Evolutionary conservation across 768 basidiomycete genomes (phyloP).

Genomic region (Sarcodon aspratus): DNA sequence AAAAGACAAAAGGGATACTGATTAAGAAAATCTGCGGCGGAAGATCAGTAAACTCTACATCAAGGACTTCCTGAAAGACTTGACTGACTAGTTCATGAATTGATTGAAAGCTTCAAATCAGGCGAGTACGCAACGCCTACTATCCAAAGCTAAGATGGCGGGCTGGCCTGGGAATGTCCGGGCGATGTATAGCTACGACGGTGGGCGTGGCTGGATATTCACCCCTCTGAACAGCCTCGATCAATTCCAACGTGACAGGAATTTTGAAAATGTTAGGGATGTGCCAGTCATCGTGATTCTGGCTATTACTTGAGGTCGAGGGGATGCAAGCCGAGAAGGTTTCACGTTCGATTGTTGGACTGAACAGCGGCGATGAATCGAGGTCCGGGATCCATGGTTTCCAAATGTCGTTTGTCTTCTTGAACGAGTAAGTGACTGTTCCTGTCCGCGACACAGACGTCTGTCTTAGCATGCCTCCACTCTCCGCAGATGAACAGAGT

Average conservation of each 20-base stretch:
- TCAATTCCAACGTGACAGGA: constrained; percentile 10
- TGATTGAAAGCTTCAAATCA: constrained; percentile 12
- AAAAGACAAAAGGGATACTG: too few relatives aligned
- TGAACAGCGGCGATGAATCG: constrained; percentile 6
- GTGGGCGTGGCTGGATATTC: constrained; percentile 8
- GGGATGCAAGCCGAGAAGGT: not conserved
- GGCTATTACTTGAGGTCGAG: constrained; percentile 7
- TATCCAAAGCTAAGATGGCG: constrained; percentile 6
- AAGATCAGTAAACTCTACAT: too few relatives aligned
- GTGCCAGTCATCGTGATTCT: constrained; percentile 14
- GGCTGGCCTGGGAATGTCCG: constrained; percentile 5
- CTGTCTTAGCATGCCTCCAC: constrained; percentile 5
- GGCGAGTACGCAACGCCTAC: constrained; percentile 2
- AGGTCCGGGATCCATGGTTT: constrained; percentile 6
- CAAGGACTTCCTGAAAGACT: too few relatives aligned
- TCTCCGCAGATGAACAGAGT: constrained; percentile 6
- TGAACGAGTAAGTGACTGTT: constrained; percentile 8
- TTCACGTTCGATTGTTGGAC: too few relatives aligned
- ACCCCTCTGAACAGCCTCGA: constrained; percentile 5
- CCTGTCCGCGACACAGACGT: constrained; percentile 7
- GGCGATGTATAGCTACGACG: constrained; percentile 7
- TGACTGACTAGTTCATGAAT: not conserved
- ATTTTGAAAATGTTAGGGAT: constrained; percentile 15
- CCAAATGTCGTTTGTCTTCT: constrained; percentile 7
- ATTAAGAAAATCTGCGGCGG: too few relatives aligned